Evolutionary conservation across 2,329 filamentous ascomycete genomes (phyloP).

Genomic region (Rutstroemia sp.): DNA sequence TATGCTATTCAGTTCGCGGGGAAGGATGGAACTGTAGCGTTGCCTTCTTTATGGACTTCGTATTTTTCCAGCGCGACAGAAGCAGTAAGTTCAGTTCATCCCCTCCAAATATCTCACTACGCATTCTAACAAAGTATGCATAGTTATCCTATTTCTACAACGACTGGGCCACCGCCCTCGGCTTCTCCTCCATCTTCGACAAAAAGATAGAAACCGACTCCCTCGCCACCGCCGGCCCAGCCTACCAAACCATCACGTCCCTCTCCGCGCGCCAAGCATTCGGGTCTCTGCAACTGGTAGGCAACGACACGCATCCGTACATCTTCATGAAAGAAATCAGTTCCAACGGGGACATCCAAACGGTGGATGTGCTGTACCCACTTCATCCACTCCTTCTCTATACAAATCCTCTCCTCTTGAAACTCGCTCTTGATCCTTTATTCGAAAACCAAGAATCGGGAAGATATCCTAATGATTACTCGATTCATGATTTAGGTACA

Average conservation of each 20-base stretch:
- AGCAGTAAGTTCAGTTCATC: slow-evolving; percentile 30
- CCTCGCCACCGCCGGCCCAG: slow-evolving; percentile 58
- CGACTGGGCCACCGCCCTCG: slow-evolving; percentile 57
- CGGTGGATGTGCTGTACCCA: slow-evolving; percentile 83
- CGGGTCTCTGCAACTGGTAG: slow-evolving; percentile 39
- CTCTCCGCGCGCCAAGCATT: slow-evolving; percentile 40
- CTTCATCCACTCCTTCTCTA: slow-evolving; percentile 78
- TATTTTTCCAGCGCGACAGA: slow-evolving; percentile 58
- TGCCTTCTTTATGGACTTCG: slow-evolving; percentile 71
- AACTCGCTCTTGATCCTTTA: slow-evolving; percentile 53
- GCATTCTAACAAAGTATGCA: too few species aligned
- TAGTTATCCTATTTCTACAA: slow-evolving; percentile 62
- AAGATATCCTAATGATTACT: slow-evolving; percentile 59
- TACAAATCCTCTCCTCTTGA: slow-evolving; percentile 58
- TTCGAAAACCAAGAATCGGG: slow-evolving; percentile 62
- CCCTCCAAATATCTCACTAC: too few species aligned
- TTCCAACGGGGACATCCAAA: slow-evolving; percentile 80
- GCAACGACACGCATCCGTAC: slow-evolving; percentile 37
- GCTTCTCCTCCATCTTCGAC: slow-evolving; percentile 57
- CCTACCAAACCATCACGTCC: slow-evolving; percentile 35
- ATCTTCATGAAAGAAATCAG: slow-evolving; percentile 72
- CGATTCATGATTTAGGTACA: slow-evolving; percentile 68
- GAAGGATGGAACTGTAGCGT: slow-evolving; percentile 52
- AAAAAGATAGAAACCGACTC: slow-evolving; percentile 60
- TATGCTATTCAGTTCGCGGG: slow-evolving; percentile 71